Conservation (phyloP, 768 basidiomycete genomes). For the Kwoniella botswanensis region DNA sequence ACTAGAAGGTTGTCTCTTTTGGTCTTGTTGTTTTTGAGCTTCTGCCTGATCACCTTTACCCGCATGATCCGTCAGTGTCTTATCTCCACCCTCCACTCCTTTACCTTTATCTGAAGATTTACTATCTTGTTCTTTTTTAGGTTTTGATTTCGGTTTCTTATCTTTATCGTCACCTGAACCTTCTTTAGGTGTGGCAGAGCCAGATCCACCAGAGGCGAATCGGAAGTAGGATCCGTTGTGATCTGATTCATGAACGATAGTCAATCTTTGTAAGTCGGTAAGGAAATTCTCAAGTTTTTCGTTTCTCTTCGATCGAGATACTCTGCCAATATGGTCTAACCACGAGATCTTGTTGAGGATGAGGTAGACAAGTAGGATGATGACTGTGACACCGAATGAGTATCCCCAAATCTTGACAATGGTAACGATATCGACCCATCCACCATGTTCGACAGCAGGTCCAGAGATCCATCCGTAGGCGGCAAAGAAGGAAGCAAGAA, state of each 20-base stretch:
- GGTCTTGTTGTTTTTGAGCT: constrained; percentile 6
- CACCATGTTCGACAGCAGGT: constrained; percentile 25
- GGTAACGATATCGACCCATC: constrained; percentile 60
- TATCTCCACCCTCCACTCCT: constrained; percentile 24
- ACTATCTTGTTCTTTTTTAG: constrained; percentile 4
- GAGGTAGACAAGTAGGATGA: constrained; percentile 59
- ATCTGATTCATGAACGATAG: constrained; percentile 60
- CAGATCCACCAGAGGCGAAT: constrained; percentile 29
- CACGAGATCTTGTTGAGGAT: constrained; percentile 59
- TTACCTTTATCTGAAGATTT: constrained; percentile 9
- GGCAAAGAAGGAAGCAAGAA: constrained; percentile 61
- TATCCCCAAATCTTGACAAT: constrained; percentile 61
- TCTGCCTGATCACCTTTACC: constrained; percentile 17
- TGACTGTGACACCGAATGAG: constrained; percentile 60
- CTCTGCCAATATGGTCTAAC: constrained; percentile 60
- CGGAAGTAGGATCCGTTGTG: constrained; percentile 35
- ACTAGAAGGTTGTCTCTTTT: not conserved
- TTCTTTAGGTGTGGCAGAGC: constrained; percentile 26
- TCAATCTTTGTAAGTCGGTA: constrained; percentile 59
- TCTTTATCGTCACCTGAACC: constrained; percentile 19
- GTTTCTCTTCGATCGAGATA: constrained; percentile 57
- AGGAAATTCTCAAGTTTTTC: constrained; percentile 60
- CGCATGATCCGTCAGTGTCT: constrained; percentile 21
- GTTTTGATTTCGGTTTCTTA: constrained; percentile 31
- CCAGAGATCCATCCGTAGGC: constrained; percentile 62